phyloP scores from a whole-genome alignment of 2,329 filamentous ascomycete species.

The Aureobasidium sp. region DNA sequence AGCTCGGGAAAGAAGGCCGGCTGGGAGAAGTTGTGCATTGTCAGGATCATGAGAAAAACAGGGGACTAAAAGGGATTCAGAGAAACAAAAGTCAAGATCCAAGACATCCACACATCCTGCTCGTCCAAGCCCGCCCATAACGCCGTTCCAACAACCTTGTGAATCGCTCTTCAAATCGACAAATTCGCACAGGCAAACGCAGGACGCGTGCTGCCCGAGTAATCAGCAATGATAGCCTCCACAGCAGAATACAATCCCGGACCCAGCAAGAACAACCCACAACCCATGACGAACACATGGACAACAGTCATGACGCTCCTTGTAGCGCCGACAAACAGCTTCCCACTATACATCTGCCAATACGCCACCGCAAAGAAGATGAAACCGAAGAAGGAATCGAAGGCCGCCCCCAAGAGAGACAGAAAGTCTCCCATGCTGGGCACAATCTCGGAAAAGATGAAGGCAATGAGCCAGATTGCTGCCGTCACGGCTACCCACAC shows the following conservation, averaged over 20 bases:
- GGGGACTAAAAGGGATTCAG: not conserved
- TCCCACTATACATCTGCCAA: slow-evolving; percentile 31
- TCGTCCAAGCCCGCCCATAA: not conserved
- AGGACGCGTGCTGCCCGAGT: slow-evolving; percentile 34
- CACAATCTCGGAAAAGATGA: slow-evolving; percentile 41
- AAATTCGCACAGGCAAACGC: slow-evolving; percentile 44
- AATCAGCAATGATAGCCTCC: slow-evolving; percentile 44
- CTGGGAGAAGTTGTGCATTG: slow-evolving; percentile 87
- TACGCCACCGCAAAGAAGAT: slow-evolving; percentile 44
- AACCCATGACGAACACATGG: slow-evolving; percentile 37
- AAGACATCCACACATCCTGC: not conserved
- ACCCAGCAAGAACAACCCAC: slow-evolving; percentile 42
- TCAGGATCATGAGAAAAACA: slow-evolving; percentile 49
- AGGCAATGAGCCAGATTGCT: slow-evolving; percentile 36
- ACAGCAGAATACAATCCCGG: slow-evolving; percentile 46
- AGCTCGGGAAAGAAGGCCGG: slow-evolving; percentile 79
- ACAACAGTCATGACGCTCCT: slow-evolving; percentile 36
- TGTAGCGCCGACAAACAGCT: slow-evolving; percentile 18
- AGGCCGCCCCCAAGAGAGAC: slow-evolving; percentile 39
- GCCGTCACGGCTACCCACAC: slow-evolving; percentile 36
- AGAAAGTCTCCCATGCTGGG: slow-evolving; percentile 44
- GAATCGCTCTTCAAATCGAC: slow-evolving; percentile 29
- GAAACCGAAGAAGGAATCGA: slow-evolving; percentile 44
- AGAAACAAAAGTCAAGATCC: not conserved
- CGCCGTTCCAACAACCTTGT: not conserved